Evolutionary conservation across 805 yeast genomes (phyloP).

Genomic region (Lipomyces orientalis): DNA sequence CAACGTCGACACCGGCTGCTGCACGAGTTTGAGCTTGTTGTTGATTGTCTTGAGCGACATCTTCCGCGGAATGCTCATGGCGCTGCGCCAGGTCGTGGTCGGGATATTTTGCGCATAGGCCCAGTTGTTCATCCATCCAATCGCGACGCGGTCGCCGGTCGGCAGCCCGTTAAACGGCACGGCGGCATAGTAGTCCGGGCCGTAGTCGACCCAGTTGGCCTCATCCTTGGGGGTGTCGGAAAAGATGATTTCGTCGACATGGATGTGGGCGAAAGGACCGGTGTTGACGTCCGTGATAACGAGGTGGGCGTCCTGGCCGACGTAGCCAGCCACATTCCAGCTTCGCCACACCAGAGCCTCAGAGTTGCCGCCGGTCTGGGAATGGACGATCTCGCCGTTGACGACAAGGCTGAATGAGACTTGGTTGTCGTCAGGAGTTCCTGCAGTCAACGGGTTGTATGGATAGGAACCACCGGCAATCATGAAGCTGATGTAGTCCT

Average conservation of each 20-base stretch:
- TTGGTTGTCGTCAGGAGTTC: conserved; percentile 1
- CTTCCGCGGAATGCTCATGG: conserved; percentile 40
- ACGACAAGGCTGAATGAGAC: conserved; percentile 10
- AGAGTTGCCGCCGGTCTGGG: conserved; percentile 2
- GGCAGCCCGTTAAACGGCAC: conserved; percentile 47
- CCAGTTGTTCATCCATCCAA: conserved; percentile 56
- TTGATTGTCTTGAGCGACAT: conserved; percentile 3
- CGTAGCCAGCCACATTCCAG: conserved; percentile 10
- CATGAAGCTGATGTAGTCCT: conserved; percentile 4
- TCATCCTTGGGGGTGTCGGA: conserved; percentile 9
- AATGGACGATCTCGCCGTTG: conserved; percentile 6
- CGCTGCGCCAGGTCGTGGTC: conserved; percentile 47
- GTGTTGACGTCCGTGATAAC: conserved; percentile 9
- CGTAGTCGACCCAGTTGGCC: conserved; percentile 23
- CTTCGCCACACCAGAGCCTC: conserved; percentile 9
- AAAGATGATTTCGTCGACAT: conserved; percentile 19
- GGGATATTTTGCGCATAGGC: conserved; percentile 49
- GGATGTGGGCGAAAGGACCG: conserved; percentile 11
- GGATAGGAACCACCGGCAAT: conserved; percentile 14
- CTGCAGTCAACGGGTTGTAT: conserved; percentile 3
- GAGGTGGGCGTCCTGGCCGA: conserved; percentile 8
- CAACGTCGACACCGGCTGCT: conserved; percentile 7
- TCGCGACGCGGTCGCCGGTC: conserved; percentile 44
- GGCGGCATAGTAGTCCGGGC: conserved; percentile 45
- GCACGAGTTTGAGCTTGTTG: background rate